Base-by-base conservation (phyloP, 2,329 filamentous ascomycete species). In the Fusarium fujikuroi region DNA sequence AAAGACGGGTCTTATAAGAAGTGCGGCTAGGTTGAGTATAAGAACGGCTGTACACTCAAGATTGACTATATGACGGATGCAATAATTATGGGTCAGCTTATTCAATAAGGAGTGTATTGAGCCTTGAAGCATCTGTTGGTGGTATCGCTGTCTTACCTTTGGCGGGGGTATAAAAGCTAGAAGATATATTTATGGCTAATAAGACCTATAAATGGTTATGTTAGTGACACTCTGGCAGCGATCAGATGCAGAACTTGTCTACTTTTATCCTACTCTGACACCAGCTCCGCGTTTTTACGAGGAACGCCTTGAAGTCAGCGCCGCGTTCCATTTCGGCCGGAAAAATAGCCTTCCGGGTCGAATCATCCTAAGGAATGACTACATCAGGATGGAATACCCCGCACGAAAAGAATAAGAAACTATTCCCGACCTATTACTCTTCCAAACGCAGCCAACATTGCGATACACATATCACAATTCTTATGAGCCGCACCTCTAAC, bases 11-110 rank as follows among this genome's bases (percentile, higher is more conserved):
- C 12, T 3, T 12, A 2, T 19, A 19, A 25, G 42, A 44, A 18
- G 4, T 44, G 42, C 0, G 16, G 23, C 5, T 19, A 25, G 23
- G 23, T 44, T 4, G 23, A 25, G 23, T 25, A 25, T 8, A 19
- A 25, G 18, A 10, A 25, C 4, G 23, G 23, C 0, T 44, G 16
- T 7, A 18, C 7, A 0, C 42, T 44, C 9, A 44, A 25, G 15
- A 18, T 18, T 18, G n/a, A 44, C n/a, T 25, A 18, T 25, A 16
- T 5, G n/a, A 44, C 16, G 2, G 42, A 12, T 18, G 42, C 7
- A 25, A 25, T 3, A 44, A 44, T 18, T 7, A 18, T 25, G 10
- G 42, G 9, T 44, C 5, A 25, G 15, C 5, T 10, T 30, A 28
- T 28, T 9, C 18, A 25, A 4, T 3, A 4, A 12, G 16, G 10